phyloP scores from a whole-genome alignment of 2,329 filamentous ascomycete species.

The Penicillium sp. region DNA sequence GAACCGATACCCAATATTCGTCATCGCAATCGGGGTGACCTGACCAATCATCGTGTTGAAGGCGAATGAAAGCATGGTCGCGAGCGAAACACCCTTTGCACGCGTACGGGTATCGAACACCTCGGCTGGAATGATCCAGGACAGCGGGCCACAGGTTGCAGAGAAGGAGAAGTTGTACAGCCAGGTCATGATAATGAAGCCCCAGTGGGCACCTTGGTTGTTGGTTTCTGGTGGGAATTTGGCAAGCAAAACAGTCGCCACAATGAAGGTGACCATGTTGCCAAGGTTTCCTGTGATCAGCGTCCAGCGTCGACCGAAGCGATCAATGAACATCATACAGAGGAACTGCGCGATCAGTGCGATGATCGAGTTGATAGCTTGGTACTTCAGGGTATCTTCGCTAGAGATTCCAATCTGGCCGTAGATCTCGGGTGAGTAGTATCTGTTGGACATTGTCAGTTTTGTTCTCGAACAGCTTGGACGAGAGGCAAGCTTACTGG shows the following conservation, averaged over 20 bases:
- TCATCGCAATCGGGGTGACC: slow-evolving; percentile 64
- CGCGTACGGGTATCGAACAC: slow-evolving; percentile 78
- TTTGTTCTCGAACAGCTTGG: background rate
- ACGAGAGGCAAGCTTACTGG: slow-evolving; percentile 46
- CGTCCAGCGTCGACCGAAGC: slow-evolving; percentile 69
- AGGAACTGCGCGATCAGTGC: slow-evolving; percentile 68
- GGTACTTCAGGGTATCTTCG: slow-evolving; percentile 69
- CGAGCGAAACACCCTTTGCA: slow-evolving; percentile 72
- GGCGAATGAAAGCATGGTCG: slow-evolving; percentile 71
- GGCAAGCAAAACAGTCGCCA: slow-evolving; percentile 60
- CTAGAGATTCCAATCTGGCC: slow-evolving; percentile 67
- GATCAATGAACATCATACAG: slow-evolving; percentile 68
- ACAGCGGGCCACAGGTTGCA: slow-evolving; percentile 68
- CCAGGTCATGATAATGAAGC: slow-evolving; percentile 77
- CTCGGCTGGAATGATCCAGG: slow-evolving; percentile 63
- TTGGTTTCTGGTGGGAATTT: slow-evolving; percentile 61
- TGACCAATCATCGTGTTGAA: slow-evolving; percentile 78
- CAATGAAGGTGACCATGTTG: slow-evolving; percentile 72
- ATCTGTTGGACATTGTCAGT: slow-evolving; percentile 37
- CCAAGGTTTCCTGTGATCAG: slow-evolving; percentile 71
- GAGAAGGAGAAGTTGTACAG: slow-evolving; percentile 78
- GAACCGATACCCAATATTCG: slow-evolving; percentile 55
- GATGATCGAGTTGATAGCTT: slow-evolving; percentile 72
- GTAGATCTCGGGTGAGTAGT: slow-evolving; percentile 70
- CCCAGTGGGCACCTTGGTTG: slow-evolving; percentile 38